phyloP scores from a whole-genome alignment of 2,329 filamentous ascomycete species.

The Hypoxylon sp. region DNA sequence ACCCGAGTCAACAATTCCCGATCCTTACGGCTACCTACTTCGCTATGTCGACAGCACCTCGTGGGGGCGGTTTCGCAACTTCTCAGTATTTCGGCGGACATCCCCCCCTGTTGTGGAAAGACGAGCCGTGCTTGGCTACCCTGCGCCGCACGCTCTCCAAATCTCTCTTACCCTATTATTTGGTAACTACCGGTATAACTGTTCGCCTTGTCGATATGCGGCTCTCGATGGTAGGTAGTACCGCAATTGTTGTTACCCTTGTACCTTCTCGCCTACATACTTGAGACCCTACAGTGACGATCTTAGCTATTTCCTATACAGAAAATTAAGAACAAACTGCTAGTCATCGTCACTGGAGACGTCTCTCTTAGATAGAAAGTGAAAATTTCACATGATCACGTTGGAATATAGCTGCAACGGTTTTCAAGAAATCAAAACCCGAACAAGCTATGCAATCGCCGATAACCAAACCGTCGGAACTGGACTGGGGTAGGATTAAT shows the following conservation, averaged over 20 bases:
- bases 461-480: constrained; percentile 39
- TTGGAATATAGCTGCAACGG: constrained; percentile 32
- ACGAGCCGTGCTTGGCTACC: constrained; percentile 25
- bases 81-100: constrained; percentile 34
- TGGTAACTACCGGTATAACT: constrained; percentile 14
- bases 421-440: constrained; percentile 21
- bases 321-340: constrained; percentile 6
- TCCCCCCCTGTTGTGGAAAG: constrained; percentile 33
- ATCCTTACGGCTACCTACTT: constrained; percentile 46
- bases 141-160: constrained; percentile 21
- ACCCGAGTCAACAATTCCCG: constrained; percentile 46
- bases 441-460: constrained; percentile 33
- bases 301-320: constrained; percentile 5
- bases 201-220: constrained; percentile 25
- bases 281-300: neutral
- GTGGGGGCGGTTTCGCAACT: constrained; percentile 45
- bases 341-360: neutral
- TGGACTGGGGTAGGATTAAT: constrained; percentile 31
- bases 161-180: constrained; percentile 6
- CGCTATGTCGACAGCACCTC: constrained; percentile 41
- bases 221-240: constrained; percentile 25
- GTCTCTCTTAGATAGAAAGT: constrained; percentile 11
- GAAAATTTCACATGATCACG: constrained; percentile 25
- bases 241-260: constrained; percentile 22
- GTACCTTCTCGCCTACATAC: constrained; percentile 7